phyloP scores from a whole-genome alignment of 495 filamentous ascomycete species.

The Aspergillus sparsus region DNA sequence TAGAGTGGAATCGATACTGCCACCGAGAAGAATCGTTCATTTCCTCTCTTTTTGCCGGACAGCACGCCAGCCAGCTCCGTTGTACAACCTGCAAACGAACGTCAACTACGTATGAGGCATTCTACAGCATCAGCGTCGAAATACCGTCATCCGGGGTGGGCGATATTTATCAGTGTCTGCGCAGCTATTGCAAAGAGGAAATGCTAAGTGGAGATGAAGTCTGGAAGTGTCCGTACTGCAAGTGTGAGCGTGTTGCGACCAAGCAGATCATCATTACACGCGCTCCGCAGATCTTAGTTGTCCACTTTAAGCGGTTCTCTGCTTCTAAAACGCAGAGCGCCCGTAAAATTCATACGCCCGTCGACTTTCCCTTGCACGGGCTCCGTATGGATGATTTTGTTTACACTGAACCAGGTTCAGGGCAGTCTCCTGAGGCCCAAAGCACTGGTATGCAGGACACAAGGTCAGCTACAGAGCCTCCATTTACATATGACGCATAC shows the following conservation, averaged over 20 bases:
- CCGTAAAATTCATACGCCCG: slow-evolving; percentile 66
- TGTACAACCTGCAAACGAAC: slow-evolving; percentile 67
- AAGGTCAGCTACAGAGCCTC: slow-evolving; percentile 57
- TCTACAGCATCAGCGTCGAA: slow-evolving; percentile 68
- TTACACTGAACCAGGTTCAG: slow-evolving; percentile 29
- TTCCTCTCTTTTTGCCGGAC: slow-evolving; percentile 69
- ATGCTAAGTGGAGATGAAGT: slow-evolving; percentile 64
- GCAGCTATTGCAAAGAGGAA: slow-evolving; percentile 68
- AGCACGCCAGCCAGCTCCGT: slow-evolving; percentile 63
- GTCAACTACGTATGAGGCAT: slow-evolving; percentile 71
- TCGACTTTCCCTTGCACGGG: slow-evolving; percentile 67
- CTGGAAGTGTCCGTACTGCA: slow-evolving; percentile 73
- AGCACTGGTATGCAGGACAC: slow-evolving; percentile 23
- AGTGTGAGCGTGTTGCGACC: slow-evolving; percentile 64
- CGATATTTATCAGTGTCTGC: slow-evolving; percentile 64
- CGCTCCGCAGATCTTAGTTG: slow-evolving; percentile 68
- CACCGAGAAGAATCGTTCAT: slow-evolving; percentile 68
- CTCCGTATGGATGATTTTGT: slow-evolving; percentile 65
- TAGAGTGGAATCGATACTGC: slow-evolving; percentile 70
- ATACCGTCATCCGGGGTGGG: slow-evolving; percentile 56
- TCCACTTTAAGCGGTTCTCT: slow-evolving; percentile 75
- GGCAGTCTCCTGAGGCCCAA: slow-evolving; percentile 29
- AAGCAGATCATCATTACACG: slow-evolving; percentile 75
- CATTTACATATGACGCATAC: slow-evolving; percentile 72
- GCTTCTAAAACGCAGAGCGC: slow-evolving; percentile 56